A percentile compares a stretch with the other conserved stretches of the same genome.
Evolutionary conservation across 2,329 filamentous ascomycete species (phyloP).

Genomic region (Beauveria sp.): DNA sequence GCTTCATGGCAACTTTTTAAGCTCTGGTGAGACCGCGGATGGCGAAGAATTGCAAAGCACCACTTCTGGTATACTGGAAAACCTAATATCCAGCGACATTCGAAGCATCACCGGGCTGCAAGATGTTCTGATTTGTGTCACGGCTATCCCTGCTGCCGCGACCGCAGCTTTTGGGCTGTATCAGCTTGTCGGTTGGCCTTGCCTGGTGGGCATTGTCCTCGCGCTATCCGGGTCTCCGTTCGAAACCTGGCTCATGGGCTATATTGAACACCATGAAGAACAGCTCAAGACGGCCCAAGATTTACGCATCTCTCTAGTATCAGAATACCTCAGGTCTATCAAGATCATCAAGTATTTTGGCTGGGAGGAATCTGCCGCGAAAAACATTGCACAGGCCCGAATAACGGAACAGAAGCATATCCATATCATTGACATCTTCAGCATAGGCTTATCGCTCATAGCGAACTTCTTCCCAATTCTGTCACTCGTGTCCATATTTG

Average conservation of each 20-base stretch:
- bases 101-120: slow-evolving; percentile 44
- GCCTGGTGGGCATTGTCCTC: slow-evolving; percentile 41
- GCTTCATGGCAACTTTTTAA: neutral
- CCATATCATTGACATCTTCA: slow-evolving; percentile 44
- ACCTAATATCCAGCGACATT: slow-evolving; percentile 51
- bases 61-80: slow-evolving; percentile 44
- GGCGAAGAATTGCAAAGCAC: slow-evolving; percentile 23
- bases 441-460: slow-evolving; percentile 37
- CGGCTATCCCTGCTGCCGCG: slow-evolving; percentile 31
- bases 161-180: slow-evolving; percentile 45
- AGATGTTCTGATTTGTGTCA: slow-evolving; percentile 38
- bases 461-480: slow-evolving; percentile 37
- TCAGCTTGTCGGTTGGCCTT: slow-evolving; percentile 46
- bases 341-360: slow-evolving; percentile 54
- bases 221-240: slow-evolving; percentile 40
- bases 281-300: slow-evolving; percentile 46
- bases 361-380: slow-evolving; percentile 47
- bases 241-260: slow-evolving; percentile 39
- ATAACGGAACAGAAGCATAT: slow-evolving; percentile 43
- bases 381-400: slow-evolving; percentile 41
- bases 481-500: slow-evolving; percentile 46
- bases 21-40: neutral
- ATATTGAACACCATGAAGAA: slow-evolving; percentile 41
- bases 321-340: slow-evolving; percentile 50
- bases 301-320: slow-evolving; percentile 47